Base-by-base conservation (phyloP, 306 rosid species). In the Castanea sativa region DNA sequence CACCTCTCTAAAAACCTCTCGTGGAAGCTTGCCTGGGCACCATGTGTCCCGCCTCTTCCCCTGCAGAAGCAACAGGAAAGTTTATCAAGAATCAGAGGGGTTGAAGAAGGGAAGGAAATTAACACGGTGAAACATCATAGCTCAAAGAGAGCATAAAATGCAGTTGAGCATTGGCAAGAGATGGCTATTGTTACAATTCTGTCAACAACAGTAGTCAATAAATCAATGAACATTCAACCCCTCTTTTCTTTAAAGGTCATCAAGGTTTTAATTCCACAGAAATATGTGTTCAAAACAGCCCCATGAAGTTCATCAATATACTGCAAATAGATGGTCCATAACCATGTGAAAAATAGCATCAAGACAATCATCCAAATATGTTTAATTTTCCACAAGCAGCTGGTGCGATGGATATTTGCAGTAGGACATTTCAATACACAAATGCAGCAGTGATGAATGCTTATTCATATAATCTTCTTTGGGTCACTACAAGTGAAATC, bases 41-140 rank as follows among this genome's bases (percentile, higher is more conserved):
- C 97, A 95, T 68, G 99, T 92, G 83, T 88, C 97, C 77, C 98
- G 90, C 81, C 98, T 90, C 87, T 95, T 95, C 73, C 76, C 97
- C 98, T 95, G 91, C 82, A 85, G 65, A 60, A 79, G 68, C 51
- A 81, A 78, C 55, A 80, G 79, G 72, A 77, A 80, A 81, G 25
- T 71, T 76, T 25, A 85, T 89, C 69, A 82, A 69, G 69, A 74
- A 81, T 45, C 53, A 33, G 27, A 75, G 64, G 76, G 69, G 63
- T 67, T 41, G 57, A 49, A 19, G 9, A 5, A 49, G 33, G 15
- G 20, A 33, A 57, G 15, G 58, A 23, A 63, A 35, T 33, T 35
- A 67, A 67, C 20, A 67, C 0, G 1, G 25, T 33, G 72, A 67
- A 16, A 18, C 51, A 33, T 19, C 35, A 13, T 35, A 30, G 70